Evolutionary conservation across 371 early-diverging fungal species (phyloP), one percentile per base, ranked within the genome.

Genomic region (Saksenaea oblongispora): DNA sequence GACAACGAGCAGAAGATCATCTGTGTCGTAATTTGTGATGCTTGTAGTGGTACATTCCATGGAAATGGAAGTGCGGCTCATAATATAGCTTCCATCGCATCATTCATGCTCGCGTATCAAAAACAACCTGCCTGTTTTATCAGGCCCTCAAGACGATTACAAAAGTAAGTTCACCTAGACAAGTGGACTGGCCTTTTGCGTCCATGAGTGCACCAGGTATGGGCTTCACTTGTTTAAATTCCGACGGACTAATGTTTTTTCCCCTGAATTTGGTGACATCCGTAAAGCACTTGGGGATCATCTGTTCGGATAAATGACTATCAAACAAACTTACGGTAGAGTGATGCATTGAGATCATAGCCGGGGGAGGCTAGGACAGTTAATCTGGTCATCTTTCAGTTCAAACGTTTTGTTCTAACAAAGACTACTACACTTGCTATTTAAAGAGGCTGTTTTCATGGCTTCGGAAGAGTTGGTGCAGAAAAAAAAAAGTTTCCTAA

Each of bases 361-460:
- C 51, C n/a, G n/a, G n/a, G 22, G 51, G 51, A 7, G 31, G 2
- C 7, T 31, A 31, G 31, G 17, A 22, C 51, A 22, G 22, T 4
- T 47, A 47, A 22, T 11, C 22, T 47, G 22, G 51, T 47, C 51
- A 22, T 47, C 51, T 47, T 47, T 47, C 51, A 47, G 51, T 47
- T 47, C 22, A 22, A 47, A 47, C 51, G 22, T 22, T 18, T 18
- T 7, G 51, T 47, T 47, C 51, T 47, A 47, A 47, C 51, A 47
- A 47, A 47, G 51, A 47, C 51, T 47, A 47, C 51, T 47, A 47
- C 22, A 3, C 22, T 22, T 26, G 10, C 22, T 47, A 47, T 47
- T 22, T 47, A 47, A 47, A 47, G 8, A 22, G 10, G 18, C n/a
- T 44, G n/a, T 1, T 1, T 22, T 15, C 44, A 44, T n/a, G n/a